Percentiles rank a stretch among this genome's conserved stretches.
Conservation (phyloP, 1,139 yeast genomes). For the Diutina neorugosa region DNA sequence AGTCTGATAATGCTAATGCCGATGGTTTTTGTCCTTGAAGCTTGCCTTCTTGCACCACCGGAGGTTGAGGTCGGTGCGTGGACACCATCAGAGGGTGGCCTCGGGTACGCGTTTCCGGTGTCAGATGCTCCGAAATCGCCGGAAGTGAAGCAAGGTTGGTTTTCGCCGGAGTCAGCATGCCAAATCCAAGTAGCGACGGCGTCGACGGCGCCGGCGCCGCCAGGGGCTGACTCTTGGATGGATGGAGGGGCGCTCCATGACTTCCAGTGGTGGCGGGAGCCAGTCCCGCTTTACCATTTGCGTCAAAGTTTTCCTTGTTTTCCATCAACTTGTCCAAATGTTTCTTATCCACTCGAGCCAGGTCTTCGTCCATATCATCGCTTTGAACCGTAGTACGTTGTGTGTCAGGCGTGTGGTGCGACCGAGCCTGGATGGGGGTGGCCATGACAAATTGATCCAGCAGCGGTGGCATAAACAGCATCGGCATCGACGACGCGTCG, state of each 20-base stretch:
- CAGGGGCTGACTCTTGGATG: not conserved
- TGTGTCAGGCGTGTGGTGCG: slow-evolving; percentile 16
- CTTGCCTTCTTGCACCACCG: slow-evolving; percentile 22
- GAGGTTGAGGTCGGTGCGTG: slow-evolving; percentile 14
- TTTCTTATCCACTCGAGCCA: slow-evolving; percentile 21
- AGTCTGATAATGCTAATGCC: slow-evolving; percentile 11
- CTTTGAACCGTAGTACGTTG: slow-evolving; percentile 35
- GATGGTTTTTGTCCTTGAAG: slow-evolving; percentile 19
- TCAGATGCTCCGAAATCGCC: slow-evolving; percentile 1
- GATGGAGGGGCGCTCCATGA: not conserved
- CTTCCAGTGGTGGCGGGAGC: not conserved
- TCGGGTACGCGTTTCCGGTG: not conserved
- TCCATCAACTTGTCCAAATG: slow-evolving; percentile 23
- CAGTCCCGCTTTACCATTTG: not conserved
- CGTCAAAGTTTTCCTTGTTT: slow-evolving; percentile 29
- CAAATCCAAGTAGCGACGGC: not conserved
- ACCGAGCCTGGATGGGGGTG: not conserved
- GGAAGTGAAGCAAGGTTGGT: not conserved
- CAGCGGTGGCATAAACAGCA: not conserved
- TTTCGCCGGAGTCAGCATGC: slow-evolving; percentile 3
- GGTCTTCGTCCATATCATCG: slow-evolving; percentile 17
- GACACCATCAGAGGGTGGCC: not conserved
- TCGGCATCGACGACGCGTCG: not conserved
- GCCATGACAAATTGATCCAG: not conserved
- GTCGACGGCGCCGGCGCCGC: not conserved